A percentile compares a stretch with the other conserved stretches of the same genome.
These are phyloP conservation scores for Fusarium sp. DNA, from an alignment of 2,329 filamentous ascomycete genomes.

Conservation along the genomic window DNA sequence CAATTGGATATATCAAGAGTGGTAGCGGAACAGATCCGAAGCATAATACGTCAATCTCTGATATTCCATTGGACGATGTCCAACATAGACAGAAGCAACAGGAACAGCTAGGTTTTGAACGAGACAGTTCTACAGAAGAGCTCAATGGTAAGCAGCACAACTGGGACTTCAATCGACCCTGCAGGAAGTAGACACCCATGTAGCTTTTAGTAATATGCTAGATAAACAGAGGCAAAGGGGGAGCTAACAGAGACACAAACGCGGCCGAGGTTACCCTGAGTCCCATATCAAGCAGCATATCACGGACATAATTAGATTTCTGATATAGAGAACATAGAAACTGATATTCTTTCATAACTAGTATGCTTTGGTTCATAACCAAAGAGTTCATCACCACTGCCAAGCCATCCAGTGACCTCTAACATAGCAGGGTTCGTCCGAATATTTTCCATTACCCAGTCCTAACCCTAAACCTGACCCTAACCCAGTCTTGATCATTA, in stretches of 20 bases:
- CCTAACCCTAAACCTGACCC: neutral
- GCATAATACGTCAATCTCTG: neutral
- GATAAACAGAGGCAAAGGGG: no score
- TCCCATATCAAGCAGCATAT: neutral
- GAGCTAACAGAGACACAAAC: no score
- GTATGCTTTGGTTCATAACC: neutral
- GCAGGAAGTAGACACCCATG: rapidly evolving
- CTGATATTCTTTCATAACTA: neutral
- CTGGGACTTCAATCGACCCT: neutral
- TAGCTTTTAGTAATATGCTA: no score
- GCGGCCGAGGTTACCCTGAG: no score
- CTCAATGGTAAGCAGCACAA: neutral
- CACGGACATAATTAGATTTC: neutral
- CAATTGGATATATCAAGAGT: neutral
- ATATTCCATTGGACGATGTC: conserved; percentile 6
- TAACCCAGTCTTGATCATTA: conserved; percentile 2
- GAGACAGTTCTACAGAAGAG: conserved; percentile 1
- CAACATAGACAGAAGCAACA: neutral
- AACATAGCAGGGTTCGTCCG: neutral
- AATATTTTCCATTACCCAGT: neutral
- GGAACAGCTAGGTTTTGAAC: neutral
- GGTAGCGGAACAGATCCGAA: neutral
- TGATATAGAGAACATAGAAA: neutral
- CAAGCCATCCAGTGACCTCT: conserved; percentile 22
- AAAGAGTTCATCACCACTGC: neutral